Evolutionary conservation across 768 basidiomycete genomes (phyloP).

Genomic region (Serpula lacrymans): DNA sequence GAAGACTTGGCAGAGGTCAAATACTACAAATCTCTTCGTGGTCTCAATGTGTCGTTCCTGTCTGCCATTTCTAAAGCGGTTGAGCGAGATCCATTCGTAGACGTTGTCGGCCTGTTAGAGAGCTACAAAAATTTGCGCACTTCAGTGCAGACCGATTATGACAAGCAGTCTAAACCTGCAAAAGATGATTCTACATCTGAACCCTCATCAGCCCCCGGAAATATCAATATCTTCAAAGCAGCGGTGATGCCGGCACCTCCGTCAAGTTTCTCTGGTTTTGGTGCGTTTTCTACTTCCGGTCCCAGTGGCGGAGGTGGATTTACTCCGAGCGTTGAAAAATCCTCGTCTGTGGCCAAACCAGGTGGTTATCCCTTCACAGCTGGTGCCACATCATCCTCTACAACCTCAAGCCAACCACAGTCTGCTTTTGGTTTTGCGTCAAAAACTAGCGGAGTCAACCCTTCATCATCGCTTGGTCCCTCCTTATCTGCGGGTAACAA

Average conservation of each 20-base stretch:
- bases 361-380: constrained; percentile 24
- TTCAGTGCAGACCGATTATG: constrained; percentile 54
- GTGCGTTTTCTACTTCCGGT: constrained; percentile 13
- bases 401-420: constrained; percentile 10
- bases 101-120: constrained; percentile 52
- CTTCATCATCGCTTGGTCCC: constrained; percentile 14
- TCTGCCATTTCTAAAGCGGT: constrained; percentile 55
- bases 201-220: constrained; percentile 13
- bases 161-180: constrained; percentile 26
- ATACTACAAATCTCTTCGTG: constrained; percentile 70
- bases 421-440: constrained; percentile 11
- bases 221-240: constrained; percentile 9
- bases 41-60: constrained; percentile 66
- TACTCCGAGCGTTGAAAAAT: constrained; percentile 10
- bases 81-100: constrained; percentile 68
- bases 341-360: constrained; percentile 6
- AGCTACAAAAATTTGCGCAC: constrained; percentile 57
- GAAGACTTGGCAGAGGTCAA: constrained; percentile 37
- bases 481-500: too few relatives aligned
- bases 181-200: constrained; percentile 9
- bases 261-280: constrained; percentile 33
- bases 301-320: constrained; percentile 18
- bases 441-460: constrained; percentile 15
- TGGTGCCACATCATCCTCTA: constrained; percentile 12
- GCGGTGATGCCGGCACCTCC: constrained; percentile 37